Evolutionary conservation across 2,329 filamentous ascomycete genomes (phyloP), one percentile per base, ranked within the genome.

Genomic region (Incumbomyces lentus): DNA sequence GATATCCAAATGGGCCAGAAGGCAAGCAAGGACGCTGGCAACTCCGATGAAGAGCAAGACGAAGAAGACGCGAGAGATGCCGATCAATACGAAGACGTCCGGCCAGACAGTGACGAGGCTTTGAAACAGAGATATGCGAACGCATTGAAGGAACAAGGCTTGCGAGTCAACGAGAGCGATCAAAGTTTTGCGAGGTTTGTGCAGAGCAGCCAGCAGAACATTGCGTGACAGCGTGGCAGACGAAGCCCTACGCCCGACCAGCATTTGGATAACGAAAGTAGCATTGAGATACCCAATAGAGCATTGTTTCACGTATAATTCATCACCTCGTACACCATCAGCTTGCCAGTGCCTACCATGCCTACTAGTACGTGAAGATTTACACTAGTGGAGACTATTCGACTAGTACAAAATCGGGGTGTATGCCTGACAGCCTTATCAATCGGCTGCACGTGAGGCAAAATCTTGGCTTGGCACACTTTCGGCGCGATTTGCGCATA

Each of bases 41-140:
- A 66, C 16, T 48, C 55, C 29, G 55, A 57, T 14, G 48, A 40
- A n/a, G 44, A 42, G 30, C 64, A 71, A 39, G 68, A 75, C 39
- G 72, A 74, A 1, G 71, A 73, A n/a, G 70, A 67, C 4, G 62
- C 67, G 50, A 66, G 61, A 13, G 64, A 67, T 35, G 62, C 62
- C 18, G 65, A 74, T 40, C 75, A 68, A 34, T 64, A 66, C 44
- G 67, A 69, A 39, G 68, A 72, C 26, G 77, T 75, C 17, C 70
- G 74, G n/a, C 76, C 76, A 14, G 76, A 80, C 18, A 77, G 68
- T 18, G 73, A 79, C 52, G 73, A 78, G 51, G 75, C 82, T 51
- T 80, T 84, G 2, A 71, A 95, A 39, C 71, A 78, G 41, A 73
- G 87, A 53, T 96, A 95, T 62, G 75, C 84, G 60, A 76, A 85